phyloP scores from a whole-genome alignment of 2,329 filamentous ascomycete species.

The Penicillium vulpinum region DNA sequence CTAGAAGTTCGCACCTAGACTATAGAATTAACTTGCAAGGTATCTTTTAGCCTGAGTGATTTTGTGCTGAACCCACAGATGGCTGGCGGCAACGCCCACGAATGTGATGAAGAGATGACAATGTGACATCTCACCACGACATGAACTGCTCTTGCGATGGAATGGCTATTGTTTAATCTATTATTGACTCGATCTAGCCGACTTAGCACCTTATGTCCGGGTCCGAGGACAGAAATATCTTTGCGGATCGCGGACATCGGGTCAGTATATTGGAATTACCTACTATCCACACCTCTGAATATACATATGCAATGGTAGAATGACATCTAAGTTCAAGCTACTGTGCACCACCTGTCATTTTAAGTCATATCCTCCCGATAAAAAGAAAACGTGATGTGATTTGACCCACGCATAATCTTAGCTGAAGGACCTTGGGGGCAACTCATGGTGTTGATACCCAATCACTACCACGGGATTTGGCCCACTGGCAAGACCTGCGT shows the following conservation, averaged over 20 bases:
- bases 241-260: background rate
- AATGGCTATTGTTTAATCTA: background rate
- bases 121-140: background rate
- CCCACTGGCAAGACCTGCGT: slow-evolving; percentile 4
- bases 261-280: background rate
- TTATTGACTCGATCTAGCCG: slow-evolving; percentile 3
- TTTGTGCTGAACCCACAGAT: background rate
- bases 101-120: slow-evolving; percentile 10
- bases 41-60: background rate
- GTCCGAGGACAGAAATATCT: background rate
- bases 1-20: background rate
- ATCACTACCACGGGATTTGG: slow-evolving; percentile 6
- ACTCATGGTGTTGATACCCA: slow-evolving; percentile 9
- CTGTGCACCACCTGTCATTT: background rate
- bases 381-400: background rate
- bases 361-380: background rate
- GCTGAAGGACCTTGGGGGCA: slow-evolving; percentile 25
- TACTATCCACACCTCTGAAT: background rate
- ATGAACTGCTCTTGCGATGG: background rate
- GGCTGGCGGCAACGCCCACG: slow-evolving; percentile 2
- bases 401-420: slow-evolving; percentile 11
- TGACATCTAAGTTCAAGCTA: background rate
- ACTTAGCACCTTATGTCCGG: background rate
- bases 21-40: background rate
- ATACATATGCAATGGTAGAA: background rate